Conservation (phyloP, 2,329 filamentous ascomycete species). For the Boeremia exigua region DNA sequence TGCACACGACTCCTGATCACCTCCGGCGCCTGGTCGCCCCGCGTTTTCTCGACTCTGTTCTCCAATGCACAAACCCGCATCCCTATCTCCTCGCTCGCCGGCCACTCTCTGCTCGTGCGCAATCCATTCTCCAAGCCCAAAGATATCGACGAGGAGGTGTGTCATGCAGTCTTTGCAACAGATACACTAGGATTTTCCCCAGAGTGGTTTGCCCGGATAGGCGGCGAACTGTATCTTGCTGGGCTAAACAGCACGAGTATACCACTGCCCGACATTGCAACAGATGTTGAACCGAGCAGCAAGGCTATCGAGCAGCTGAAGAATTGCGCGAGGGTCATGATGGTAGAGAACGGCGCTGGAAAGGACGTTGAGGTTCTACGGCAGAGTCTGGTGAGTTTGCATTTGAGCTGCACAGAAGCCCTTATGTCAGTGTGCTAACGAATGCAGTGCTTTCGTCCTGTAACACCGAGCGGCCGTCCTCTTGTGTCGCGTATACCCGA, state of each 20-base stretch:
- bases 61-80: constrained; percentile 59
- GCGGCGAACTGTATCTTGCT: constrained; percentile 74
- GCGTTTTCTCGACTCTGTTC: constrained; percentile 71
- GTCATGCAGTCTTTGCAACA: constrained; percentile 73
- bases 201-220: constrained; percentile 72
- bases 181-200: constrained; percentile 66
- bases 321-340: constrained; percentile 55
- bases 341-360: constrained; percentile 50
- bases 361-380: constrained; percentile 68
- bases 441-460: constrained; percentile 70
- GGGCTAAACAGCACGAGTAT: constrained; percentile 70
- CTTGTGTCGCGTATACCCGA: constrained; percentile 67
- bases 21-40: constrained; percentile 73
- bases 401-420: not conserved
- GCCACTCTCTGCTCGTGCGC: constrained; percentile 73
- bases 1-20: constrained; percentile 71
- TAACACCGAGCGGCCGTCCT: constrained; percentile 68
- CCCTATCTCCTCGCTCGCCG: constrained; percentile 68
- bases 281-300: constrained; percentile 56
- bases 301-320: constrained; percentile 59
- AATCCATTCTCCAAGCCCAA: constrained; percentile 60
- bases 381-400: constrained; percentile 58
- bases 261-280: constrained; percentile 64
- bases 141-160: constrained; percentile 55
- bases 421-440: not conserved